Evolutionary conservation across 192 early-diverging fungal genomes (phyloP).

Genomic region (Hyaloraphidium curvatum): DNA sequence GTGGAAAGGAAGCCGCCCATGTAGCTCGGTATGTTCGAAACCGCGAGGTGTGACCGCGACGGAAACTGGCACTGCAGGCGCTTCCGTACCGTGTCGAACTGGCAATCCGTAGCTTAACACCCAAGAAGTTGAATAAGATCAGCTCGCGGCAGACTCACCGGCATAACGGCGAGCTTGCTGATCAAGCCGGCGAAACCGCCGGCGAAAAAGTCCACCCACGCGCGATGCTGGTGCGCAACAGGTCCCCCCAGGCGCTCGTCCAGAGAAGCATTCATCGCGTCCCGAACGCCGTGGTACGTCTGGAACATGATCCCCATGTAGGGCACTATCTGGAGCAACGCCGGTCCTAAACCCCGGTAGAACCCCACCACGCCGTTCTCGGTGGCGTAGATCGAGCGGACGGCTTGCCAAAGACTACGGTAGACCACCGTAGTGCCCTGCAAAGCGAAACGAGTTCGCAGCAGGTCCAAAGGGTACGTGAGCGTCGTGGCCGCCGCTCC

Average conservation of each 20-base stretch:
- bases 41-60: constrained; percentile 10
- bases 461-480: constrained; percentile 91
- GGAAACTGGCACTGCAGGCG: constrained; percentile 37
- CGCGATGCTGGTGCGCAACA: background rate
- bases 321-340: constrained; percentile 75
- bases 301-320: constrained; percentile 90
- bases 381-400: constrained; percentile 35
- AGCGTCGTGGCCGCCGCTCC: constrained; percentile 54
- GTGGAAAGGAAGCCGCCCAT: constrained; percentile 31
- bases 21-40: constrained; percentile 45
- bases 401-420: constrained; percentile 36
- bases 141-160: no score
- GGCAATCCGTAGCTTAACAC: background rate
- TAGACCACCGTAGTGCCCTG: constrained; percentile 50
- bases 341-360: constrained; percentile 65
- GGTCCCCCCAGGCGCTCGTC: background rate
- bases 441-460: constrained; percentile 82
- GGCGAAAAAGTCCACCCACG: constrained; percentile 42
- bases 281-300: constrained; percentile 31
- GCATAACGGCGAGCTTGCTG: constrained; percentile 72
- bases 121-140: background rate
- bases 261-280: background rate
- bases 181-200: constrained; percentile 65
- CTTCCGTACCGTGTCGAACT: constrained; percentile 65
- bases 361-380: constrained; percentile 68